Percentiles rank a stretch among this genome's conserved stretches.
These are phyloP conservation scores for Fusarium circinatum DNA, from an alignment of 2,329 filamentous ascomycete genomes.

Conservation along the genomic window DNA sequence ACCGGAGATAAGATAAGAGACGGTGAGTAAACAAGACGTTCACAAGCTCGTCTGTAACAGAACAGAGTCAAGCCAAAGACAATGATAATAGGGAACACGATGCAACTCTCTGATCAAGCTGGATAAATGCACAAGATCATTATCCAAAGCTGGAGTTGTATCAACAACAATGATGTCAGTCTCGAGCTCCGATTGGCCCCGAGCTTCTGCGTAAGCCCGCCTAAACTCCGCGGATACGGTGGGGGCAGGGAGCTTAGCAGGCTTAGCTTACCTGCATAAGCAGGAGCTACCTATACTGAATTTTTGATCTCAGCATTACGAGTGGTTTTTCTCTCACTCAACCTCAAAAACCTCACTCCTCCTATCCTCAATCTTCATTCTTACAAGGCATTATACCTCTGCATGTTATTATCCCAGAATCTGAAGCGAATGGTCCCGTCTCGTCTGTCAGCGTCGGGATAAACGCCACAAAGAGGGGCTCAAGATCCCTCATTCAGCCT, in stretches of 20 bases:
- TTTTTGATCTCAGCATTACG: constrained; percentile 9
- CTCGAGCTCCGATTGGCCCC: constrained; percentile 25
- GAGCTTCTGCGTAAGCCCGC: constrained; percentile 22
- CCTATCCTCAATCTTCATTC: neutral
- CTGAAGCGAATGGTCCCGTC: neutral
- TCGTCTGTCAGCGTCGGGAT: neutral
- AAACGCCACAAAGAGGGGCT: constrained; percentile 38
- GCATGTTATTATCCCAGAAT: neutral
- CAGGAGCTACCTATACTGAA: neutral
- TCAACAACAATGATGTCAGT: constrained; percentile 17
- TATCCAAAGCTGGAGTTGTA: neutral
- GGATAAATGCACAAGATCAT: neutral
- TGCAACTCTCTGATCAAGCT: neutral
- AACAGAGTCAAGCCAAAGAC: neutral
- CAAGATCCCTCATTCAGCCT: constrained; percentile 27
- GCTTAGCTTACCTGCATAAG: constrained; percentile 18
- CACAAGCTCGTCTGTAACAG: too few species aligned
- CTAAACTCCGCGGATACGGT: constrained; percentile 31
- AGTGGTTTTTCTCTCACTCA: constrained; percentile 23
- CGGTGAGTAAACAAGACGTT: neutral
- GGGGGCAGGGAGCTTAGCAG: constrained; percentile 9
- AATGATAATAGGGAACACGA: neutral
- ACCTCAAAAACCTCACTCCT: neutral
- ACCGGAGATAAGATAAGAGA: neutral
- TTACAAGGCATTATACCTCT: neutral